Conservation (phyloP, 2,329 filamentous ascomycete genomes). For the Pseudogymnoascus sp. region DNA sequence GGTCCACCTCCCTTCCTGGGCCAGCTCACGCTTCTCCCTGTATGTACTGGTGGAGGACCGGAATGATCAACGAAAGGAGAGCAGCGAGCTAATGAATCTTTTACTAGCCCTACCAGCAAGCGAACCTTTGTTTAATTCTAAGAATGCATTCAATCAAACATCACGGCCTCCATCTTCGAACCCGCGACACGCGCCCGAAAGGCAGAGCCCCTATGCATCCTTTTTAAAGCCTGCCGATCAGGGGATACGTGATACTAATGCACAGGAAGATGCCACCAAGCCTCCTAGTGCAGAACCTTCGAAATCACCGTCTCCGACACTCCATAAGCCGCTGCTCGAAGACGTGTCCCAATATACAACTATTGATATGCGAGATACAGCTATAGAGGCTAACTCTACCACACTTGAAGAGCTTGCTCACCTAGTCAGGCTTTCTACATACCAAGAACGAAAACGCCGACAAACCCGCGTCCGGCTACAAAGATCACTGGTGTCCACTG, state of each 20-base stretch:
- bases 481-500: conserved; percentile 64
- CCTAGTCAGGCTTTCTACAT: conserved; percentile 66
- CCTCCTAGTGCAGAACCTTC: not conserved
- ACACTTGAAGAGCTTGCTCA: conserved; percentile 71
- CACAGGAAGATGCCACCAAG: conserved; percentile 8
- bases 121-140: conserved; percentile 3
- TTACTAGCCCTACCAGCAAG: not conserved
- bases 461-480: conserved; percentile 66
- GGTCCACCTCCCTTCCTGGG: conserved; percentile 29
- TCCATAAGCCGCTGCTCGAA: conserved; percentile 43
- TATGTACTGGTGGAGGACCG: conserved; percentile 19
- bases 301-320: not conserved
- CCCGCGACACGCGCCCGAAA: not conserved
- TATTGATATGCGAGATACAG: conserved; percentile 38
- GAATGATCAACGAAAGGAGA: not conserved
- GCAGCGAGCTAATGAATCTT: not conserved
- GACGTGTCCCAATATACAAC: conserved; percentile 61
- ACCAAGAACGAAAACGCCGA: conserved; percentile 71
- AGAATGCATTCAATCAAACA: conserved; percentile 1
- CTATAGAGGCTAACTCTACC: conserved; percentile 54
- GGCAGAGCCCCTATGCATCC: not conserved
- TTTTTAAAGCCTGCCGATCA: conserved; percentile 7
- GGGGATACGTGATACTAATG: conserved; percentile 6
- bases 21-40: conserved; percentile 28
- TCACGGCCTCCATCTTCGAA: not conserved